Evolutionary conservation across 2,329 filamentous ascomycete genomes (phyloP).

Genomic region (Dothideomycetes sp.): DNA sequence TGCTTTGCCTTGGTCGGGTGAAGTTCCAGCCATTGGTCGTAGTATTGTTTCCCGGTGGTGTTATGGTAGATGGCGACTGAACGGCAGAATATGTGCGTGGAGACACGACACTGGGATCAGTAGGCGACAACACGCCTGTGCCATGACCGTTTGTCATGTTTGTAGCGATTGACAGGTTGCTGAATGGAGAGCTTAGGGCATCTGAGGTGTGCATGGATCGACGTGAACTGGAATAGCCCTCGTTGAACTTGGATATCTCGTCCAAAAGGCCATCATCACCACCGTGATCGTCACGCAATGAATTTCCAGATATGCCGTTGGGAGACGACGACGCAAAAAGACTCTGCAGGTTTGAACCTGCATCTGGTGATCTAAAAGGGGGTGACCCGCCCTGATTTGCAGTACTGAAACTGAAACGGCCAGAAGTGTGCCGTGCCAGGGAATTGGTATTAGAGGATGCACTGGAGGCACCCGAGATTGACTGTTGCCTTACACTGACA

Average conservation of each 20-base stretch:
- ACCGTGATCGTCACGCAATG: slow-evolving; percentile 58
- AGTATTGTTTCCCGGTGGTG: slow-evolving; percentile 25
- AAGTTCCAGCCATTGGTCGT: slow-evolving; percentile 45
- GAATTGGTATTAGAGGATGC: slow-evolving; percentile 34
- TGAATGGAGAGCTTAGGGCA: slow-evolving; percentile 53
- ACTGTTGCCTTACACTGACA: slow-evolving; percentile 28
- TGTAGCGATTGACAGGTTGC: slow-evolving; percentile 62
- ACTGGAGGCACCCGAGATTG: slow-evolving; percentile 30
- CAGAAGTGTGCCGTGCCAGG: slow-evolving; percentile 39
- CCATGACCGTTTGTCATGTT: slow-evolving; percentile 25
- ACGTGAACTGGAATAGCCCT: background rate
- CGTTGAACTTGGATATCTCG: slow-evolving; percentile 43
- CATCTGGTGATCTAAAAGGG: slow-evolving; percentile 47
- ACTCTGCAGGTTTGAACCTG: slow-evolving; percentile 44
- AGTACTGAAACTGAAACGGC: slow-evolving; percentile 54
- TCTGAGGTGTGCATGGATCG: background rate
- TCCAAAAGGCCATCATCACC: slow-evolving; percentile 63
- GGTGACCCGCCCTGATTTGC: slow-evolving; percentile 37
- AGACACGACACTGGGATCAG: slow-evolving; percentile 42
- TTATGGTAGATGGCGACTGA: slow-evolving; percentile 35
- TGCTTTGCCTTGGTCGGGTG: slow-evolving; percentile 50
- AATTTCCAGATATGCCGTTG: slow-evolving; percentile 58
- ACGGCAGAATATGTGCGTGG: slow-evolving; percentile 30
- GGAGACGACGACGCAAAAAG: slow-evolving; percentile 66
- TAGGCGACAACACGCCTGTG: slow-evolving; percentile 38